Percentiles rank a stretch among this genome's conserved stretches.
These are phyloP conservation scores for Kwoniella shandongensis DNA, from an alignment of 768 basidiomycete species.

Conservation along the genomic window DNA sequence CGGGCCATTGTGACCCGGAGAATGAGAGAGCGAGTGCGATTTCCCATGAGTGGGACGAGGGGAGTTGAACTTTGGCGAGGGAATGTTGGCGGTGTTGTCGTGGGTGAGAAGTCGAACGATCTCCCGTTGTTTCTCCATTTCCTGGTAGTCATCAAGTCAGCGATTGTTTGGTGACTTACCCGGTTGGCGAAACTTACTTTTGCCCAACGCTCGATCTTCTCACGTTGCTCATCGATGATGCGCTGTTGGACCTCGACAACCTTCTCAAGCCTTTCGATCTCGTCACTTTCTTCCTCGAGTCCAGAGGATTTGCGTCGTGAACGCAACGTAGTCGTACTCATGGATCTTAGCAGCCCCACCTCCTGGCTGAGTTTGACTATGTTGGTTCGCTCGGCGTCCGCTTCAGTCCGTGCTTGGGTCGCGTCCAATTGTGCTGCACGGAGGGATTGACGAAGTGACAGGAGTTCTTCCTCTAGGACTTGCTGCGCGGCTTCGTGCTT, in stretches of 20 bases:
- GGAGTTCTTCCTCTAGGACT: slow-evolving; percentile 9
- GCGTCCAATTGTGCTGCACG: slow-evolving; percentile 2
- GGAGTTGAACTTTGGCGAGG: slow-evolving; percentile 1
- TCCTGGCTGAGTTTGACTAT: slow-evolving; percentile 5
- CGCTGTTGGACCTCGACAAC: slow-evolving; percentile 45
- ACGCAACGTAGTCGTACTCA: slow-evolving; percentile 10
- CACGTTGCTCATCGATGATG: slow-evolving; percentile 45
- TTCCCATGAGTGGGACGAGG: slow-evolving; percentile 27
- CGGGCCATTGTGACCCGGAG: slow-evolving; percentile 10
- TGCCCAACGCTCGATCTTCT: slow-evolving; percentile 47
- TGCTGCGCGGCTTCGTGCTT: slow-evolving; percentile 17
- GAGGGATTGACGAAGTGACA: slow-evolving; percentile 13
- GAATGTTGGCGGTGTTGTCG: neutral
- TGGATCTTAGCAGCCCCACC: slow-evolving; percentile 8
- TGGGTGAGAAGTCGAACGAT: slow-evolving; percentile 40
- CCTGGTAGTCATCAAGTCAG: slow-evolving; percentile 18
- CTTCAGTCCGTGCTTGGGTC: neutral
- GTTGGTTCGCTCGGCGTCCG: neutral
- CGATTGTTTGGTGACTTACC: neutral
- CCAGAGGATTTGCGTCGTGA: too few relatives aligned
- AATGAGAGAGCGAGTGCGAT: slow-evolving; percentile 27
- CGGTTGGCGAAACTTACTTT: slow-evolving; percentile 28
- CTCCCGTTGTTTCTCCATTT: slow-evolving; percentile 41
- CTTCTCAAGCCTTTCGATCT: slow-evolving; percentile 47
- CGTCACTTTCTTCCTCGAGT: slow-evolving; percentile 17